Evolutionary conservation across 2,329 filamentous ascomycete species (phyloP), one percentile per base, ranked within the genome.

Genomic region (Ophiostoma fasciatum): DNA sequence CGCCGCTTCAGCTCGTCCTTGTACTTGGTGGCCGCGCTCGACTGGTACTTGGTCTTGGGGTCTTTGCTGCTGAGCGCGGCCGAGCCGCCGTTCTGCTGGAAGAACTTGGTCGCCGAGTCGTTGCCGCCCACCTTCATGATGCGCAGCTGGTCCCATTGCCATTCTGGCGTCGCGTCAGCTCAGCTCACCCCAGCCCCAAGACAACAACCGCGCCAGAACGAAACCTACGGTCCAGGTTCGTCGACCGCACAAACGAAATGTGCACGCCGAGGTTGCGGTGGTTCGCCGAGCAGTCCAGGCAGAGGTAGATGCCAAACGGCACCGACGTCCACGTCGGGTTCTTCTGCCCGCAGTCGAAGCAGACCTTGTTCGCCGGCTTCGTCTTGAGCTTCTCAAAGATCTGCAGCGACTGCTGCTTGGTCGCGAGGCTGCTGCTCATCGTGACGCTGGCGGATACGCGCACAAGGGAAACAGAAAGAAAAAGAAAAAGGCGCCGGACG

Each of bases 301-400:
- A 98, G 17, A 98, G 75, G 58, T 96, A 98, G 57, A 98, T 96
- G 53, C 44, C 90, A 46, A 98, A 85, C 10, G 88, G 87, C 22
- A 94, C 87, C 7, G 88, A 96, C 7, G 87, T 93, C 90, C 90
- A 98, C 40, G 90, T 96, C 43, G 90, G 90, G 55, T 94, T 94
- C 63, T 96, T 96, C 52, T 85, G 81, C 56, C 82, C 78, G 61
- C 90, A 98, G 64, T 98, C 90, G 62, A 98, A 98, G 71, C 90
- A 98, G 65, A 93, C 87, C 73, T 92, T 94, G 67, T 98, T 98
- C 42, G 87, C 84, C 42, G 78, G 74, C 67, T 94, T 94, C 40
- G 77, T 71, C 71, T 93, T 94, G 57, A 96, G 66, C 66, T 94
- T 94, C 66, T 93, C 82, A 63, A 98, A 98, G 60, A 98, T 83